Conservation (phyloP, 257 asterid genomes). For the Petrea volubilis region DNA sequence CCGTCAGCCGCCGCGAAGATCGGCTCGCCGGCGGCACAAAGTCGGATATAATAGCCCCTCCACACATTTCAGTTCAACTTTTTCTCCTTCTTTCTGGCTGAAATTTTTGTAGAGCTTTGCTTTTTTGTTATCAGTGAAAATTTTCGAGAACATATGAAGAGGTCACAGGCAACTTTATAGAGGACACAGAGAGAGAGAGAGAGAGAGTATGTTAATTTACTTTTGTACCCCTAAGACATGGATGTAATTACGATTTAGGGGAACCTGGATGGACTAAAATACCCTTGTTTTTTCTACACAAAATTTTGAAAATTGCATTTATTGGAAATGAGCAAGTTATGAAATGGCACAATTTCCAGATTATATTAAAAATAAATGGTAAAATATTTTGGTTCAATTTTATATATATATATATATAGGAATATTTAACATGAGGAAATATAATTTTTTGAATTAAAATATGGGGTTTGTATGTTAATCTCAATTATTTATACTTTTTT, state of each 20-base stretch:
- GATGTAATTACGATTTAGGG: neutral
- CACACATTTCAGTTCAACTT: constrained; percentile 54
- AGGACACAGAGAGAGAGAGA: no score
- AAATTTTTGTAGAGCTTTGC: neutral
- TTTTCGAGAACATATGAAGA: neutral
- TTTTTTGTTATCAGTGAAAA: neutral
- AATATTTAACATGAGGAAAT: no score
- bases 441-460: no score
- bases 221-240: neutral
- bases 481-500: no score
- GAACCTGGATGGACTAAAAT: neutral
- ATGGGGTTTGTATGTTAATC: no score
- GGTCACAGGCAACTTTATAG: neutral
- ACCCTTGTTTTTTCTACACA: neutral
- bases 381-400: no score
- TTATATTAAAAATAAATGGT: no score
- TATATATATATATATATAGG: no score
- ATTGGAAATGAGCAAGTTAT: no score
- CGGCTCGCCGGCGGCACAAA: constrained; percentile 45
- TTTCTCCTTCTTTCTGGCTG: neutral
- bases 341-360: no score
- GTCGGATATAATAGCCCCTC: constrained; percentile 86
- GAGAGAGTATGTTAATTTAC: constrained; percentile 1
- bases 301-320: neutral
- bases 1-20: constrained; percentile 63